A percentile compares a stretch with the other conserved stretches of the same genome.
Evolutionary conservation across 192 early-diverging fungal genomes (phyloP).

Genomic region (Linnemannia zychae): DNA sequence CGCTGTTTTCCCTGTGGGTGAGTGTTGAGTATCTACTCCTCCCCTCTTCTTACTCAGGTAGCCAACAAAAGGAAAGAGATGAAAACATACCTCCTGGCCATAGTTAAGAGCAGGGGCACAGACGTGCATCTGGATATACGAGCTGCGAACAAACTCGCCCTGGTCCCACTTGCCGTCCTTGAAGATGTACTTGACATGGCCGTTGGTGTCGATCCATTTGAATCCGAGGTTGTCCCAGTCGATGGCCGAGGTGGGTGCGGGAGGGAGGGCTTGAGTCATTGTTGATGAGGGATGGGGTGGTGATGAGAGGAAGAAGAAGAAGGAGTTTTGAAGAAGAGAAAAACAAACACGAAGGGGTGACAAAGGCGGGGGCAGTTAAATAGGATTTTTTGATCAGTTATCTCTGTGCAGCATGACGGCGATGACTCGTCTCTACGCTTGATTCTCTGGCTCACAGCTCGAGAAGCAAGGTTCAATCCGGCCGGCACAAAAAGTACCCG

Average conservation of each 20-base stretch:
- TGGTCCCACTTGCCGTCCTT: conserved; percentile 71
- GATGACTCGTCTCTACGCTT: too few relatives aligned
- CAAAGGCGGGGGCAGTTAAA: too few relatives aligned
- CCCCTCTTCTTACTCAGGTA: background rate
- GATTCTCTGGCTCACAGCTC: too few relatives aligned
- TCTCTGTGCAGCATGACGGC: too few relatives aligned
- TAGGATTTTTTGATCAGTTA: too few relatives aligned
- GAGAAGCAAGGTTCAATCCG: too few relatives aligned
- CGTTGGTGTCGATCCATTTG: conserved; percentile 73
- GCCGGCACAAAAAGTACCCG: background rate
- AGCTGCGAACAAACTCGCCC: conserved; percentile 67
- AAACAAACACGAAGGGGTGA: too few relatives aligned
- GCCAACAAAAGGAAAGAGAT: background rate
- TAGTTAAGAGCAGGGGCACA: conserved; percentile 78
- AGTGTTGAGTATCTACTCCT: too few relatives aligned
- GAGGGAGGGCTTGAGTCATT: conserved; percentile 26
- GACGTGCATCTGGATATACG: conserved; percentile 73
- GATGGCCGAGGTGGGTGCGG: conserved; percentile 58
- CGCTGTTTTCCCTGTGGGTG: too few relatives aligned
- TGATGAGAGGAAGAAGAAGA: too few relatives aligned
- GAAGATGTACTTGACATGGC: conserved; percentile 75
- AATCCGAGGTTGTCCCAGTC: conserved; percentile 80
- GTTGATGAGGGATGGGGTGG: background rate
- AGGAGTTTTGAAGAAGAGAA: too few relatives aligned
- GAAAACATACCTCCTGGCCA: conserved; percentile 72